A percentile compares a stretch with the other conserved stretches of the same genome.
Evolutionary conservation across 306 rosid genomes (phyloP).

Genomic region (Comarum palustre): DNA sequence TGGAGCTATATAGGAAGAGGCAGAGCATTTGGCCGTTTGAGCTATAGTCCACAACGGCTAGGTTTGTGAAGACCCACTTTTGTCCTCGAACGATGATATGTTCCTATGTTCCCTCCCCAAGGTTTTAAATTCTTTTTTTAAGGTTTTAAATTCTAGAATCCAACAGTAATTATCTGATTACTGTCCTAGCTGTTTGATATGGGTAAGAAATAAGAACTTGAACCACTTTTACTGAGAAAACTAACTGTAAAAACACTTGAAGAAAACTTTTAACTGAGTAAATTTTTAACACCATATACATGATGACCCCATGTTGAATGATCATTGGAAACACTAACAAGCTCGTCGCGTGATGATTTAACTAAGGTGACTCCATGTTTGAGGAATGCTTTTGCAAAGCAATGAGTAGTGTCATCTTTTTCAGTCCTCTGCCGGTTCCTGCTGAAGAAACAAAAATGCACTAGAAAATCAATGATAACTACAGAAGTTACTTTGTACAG

Average conservation of each 20-base stretch:
- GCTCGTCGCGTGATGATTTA: background rate
- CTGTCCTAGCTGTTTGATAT: background rate
- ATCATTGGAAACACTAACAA: slow-evolving; percentile 17
- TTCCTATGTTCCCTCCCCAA: slow-evolving; percentile 43
- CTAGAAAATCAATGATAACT: background rate
- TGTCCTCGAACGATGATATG: slow-evolving; percentile 18
- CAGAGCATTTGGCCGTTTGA: slow-evolving; percentile 51
- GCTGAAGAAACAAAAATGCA: slow-evolving; percentile 2
- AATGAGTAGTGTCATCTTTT: slow-evolving; percentile 19
- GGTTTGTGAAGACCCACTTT: slow-evolving; percentile 35
- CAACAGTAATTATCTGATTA: background rate
- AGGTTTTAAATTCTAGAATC: slow-evolving; percentile 35
- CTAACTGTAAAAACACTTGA: background rate
- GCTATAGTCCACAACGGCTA: slow-evolving; percentile 52
- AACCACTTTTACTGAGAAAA: background rate
- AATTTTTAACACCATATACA: slow-evolving; percentile 1
- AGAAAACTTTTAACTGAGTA: background rate
- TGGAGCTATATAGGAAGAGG: slow-evolving; percentile 33
- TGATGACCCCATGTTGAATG: slow-evolving; percentile 2
- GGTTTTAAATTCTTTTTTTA: slow-evolving; percentile 41
- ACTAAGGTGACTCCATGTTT: slow-evolving; percentile 17
- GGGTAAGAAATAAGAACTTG: background rate
- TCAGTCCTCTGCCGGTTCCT: slow-evolving; percentile 14
- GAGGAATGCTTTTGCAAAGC: slow-evolving; percentile 10
- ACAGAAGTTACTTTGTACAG: background rate